Conservation (phyloP, 805 yeast species). For the Zygoascus flipseniorum region DNA sequence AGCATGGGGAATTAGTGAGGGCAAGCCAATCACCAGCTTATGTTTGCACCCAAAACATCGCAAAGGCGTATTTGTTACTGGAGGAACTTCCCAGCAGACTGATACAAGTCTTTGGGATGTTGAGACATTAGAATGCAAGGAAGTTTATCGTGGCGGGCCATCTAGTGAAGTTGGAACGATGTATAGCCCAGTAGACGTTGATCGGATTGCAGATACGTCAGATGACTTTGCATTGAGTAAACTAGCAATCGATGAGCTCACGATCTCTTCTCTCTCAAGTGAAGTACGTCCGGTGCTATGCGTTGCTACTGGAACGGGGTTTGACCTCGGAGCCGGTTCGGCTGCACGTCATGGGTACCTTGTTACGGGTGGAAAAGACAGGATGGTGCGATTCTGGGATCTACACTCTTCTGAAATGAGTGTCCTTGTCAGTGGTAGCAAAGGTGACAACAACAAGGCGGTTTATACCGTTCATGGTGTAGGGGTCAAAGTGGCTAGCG, state of each 20-base stretch:
- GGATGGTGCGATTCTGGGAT: conserved; percentile 31
- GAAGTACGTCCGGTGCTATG: neutral
- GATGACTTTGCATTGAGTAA: neutral
- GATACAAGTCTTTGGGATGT: conserved; percentile 72
- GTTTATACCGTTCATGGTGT: conserved; percentile 15
- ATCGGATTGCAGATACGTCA: neutral
- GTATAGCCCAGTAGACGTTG: conserved; percentile 8
- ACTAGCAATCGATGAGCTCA: neutral
- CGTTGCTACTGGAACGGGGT: conserved; percentile 8
- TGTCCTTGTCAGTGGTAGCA: conserved; percentile 26
- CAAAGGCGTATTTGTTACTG: conserved; percentile 48
- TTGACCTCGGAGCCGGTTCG: conserved; percentile 1
- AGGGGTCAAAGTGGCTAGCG: conserved; percentile 33
- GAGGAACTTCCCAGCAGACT: conserved; percentile 49
- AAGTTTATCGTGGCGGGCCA: conserved; percentile 28
- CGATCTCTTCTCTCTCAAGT: neutral
- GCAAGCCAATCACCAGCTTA: conserved; percentile 42
- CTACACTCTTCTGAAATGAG: conserved; percentile 26
- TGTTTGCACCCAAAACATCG: conserved; percentile 38
- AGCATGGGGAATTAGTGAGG: conserved; percentile 49
- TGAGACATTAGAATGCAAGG: conserved; percentile 50
- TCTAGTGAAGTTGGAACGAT: conserved; percentile 8
- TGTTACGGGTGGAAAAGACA: conserved; percentile 27
- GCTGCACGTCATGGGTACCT: conserved; percentile 14
- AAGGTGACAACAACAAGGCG: conserved; percentile 14